These are phyloP conservation scores for Citrus sp. DNA, from an alignment of 345 rosid species.

Conservation along the genomic window DNA sequence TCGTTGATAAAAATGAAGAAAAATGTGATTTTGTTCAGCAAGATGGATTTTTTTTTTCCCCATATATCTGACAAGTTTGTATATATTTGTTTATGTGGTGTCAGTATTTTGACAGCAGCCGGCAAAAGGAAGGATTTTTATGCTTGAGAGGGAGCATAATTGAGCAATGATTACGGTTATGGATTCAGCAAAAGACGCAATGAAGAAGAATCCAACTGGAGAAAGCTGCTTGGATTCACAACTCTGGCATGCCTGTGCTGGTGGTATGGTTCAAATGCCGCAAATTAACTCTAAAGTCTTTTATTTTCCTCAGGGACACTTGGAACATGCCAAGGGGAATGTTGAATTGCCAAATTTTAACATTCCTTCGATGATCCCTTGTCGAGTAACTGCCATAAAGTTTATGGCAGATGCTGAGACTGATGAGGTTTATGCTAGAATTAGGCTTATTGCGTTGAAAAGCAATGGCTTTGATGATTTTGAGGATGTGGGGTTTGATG, in stretches of 20 bases:
- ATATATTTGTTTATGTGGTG: constrained; percentile 9
- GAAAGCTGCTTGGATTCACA: constrained; percentile 83
- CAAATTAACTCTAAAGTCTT: constrained; percentile 63
- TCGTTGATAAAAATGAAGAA: not conserved
- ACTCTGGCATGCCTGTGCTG: constrained; percentile 99
- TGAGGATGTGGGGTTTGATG: constrained; percentile 34
- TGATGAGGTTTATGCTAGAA: constrained; percentile 83
- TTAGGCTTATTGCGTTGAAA: constrained; percentile 52
- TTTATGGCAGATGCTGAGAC: constrained; percentile 89
- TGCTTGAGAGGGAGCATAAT: not conserved
- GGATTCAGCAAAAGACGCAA: constrained; percentile 37
- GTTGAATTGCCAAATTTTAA: constrained; percentile 46
- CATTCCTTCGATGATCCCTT: constrained; percentile 54
- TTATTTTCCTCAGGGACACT: constrained; percentile 96
- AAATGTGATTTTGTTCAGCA: not conserved
- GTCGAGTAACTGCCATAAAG: constrained; percentile 61
- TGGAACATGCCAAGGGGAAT: constrained; percentile 73
- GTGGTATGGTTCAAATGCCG: constrained; percentile 96
- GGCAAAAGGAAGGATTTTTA: not conserved
- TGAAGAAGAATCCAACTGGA: constrained; percentile 25
- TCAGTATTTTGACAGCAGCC: constrained; percentile 5
- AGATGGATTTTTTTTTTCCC: not conserved
- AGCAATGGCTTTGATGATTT: constrained; percentile 35
- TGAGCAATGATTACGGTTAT: constrained; percentile 39
- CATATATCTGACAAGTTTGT: constrained; percentile 3